Evolutionary conservation across 78 protist species (phyloP), one percentile per base, ranked within the genome.

Genomic region (Monosiga brevicollis): DNA sequence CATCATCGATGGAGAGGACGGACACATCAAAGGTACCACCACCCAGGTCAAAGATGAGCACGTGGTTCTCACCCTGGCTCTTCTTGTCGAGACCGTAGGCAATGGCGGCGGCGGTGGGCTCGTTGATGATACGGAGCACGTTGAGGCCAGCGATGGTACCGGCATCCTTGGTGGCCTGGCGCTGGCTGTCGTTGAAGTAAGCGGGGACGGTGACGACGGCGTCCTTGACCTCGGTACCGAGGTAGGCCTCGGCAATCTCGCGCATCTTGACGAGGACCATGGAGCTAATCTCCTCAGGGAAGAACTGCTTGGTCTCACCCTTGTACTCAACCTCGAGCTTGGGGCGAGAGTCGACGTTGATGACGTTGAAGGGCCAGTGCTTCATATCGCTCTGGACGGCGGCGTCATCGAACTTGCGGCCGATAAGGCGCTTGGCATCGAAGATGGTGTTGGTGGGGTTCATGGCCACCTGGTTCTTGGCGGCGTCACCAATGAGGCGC

Each of bases 51-150:
- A 91, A 97, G 76, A 97, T 94, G 54, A 96, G 93, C 40, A 97
- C 87, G 87, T 88, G 90, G 29, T 62, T 70, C 89, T 95, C 98
- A 25, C 79, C 87, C 38, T 42, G 76, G n/a, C 34, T 79, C 87
- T 85, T 86, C 88, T 93, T 93, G 85, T 96, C 96, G 29, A 97
- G 85, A 39, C 99, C 99, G 88, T 96, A 97, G 38, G 97, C 98
- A 42, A 97, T 84, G 39, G 98, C 97, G 43, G 98, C 97, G 76
- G 99, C 99, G n/a, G 98, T 96, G 81, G 99, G 98, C 88, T 97
- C 98, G 91, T 96, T 97, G 90, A 97, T 93, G 78, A 95, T 92
- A 55, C 96, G 95, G 72, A 92, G 88, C 73, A 91, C 91, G 73
- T 91, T 70, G 29, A 93, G 80, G 6, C 95, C 95, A 0, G 96